A percentile compares a stretch with the other conserved stretches of the same genome.
These are phyloP conservation scores for Fusarium torulosum DNA, from an alignment of 2,329 filamentous ascomycete species.

Conservation along the genomic window DNA sequence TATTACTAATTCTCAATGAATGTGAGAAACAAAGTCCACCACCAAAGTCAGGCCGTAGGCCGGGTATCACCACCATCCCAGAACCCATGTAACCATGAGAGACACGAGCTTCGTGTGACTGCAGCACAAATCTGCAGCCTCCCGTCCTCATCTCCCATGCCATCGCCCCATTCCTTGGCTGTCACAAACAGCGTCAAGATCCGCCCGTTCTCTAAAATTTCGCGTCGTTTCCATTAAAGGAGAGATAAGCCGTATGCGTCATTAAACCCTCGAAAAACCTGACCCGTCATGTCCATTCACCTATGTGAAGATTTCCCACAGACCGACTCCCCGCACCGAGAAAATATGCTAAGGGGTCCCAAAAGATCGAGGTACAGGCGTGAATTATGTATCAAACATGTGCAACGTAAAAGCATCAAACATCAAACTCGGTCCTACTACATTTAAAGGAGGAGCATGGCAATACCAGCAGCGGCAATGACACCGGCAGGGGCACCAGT, in stretches of 20 bases:
- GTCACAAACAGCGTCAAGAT: slow-evolving; percentile 37
- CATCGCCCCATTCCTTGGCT: slow-evolving; percentile 24
- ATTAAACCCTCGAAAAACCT: slow-evolving; percentile 51
- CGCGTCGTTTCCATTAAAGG: slow-evolving; percentile 52
- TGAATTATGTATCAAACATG: slow-evolving; percentile 60
- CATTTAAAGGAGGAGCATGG: slow-evolving; percentile 62
- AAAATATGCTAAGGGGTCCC: slow-evolving; percentile 45
- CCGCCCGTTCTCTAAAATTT: slow-evolving; percentile 47
- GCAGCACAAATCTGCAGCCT: slow-evolving; percentile 24
- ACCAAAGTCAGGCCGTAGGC: slow-evolving; percentile 41
- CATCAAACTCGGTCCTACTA: slow-evolving; percentile 27
- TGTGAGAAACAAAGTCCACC: slow-evolving; percentile 49
- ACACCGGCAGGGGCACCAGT: slow-evolving; percentile 62
- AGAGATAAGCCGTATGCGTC: slow-evolving; percentile 53
- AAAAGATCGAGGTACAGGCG: slow-evolving; percentile 51
- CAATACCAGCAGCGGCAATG: slow-evolving; percentile 63
- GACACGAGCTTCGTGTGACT: slow-evolving; percentile 10
- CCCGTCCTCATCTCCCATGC: slow-evolving; percentile 27
- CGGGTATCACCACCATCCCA: slow-evolving; percentile 45
- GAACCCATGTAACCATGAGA: slow-evolving; percentile 36
- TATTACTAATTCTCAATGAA: slow-evolving; percentile 51
- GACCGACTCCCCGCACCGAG: slow-evolving; percentile 39
- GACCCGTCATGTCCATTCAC: slow-evolving; percentile 49
- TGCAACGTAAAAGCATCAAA: slow-evolving; percentile 52
- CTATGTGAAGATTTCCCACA: slow-evolving; percentile 47